Conservation (phyloP, 1,139 yeast genomes). For the Arxiozyma bovina region DNA sequence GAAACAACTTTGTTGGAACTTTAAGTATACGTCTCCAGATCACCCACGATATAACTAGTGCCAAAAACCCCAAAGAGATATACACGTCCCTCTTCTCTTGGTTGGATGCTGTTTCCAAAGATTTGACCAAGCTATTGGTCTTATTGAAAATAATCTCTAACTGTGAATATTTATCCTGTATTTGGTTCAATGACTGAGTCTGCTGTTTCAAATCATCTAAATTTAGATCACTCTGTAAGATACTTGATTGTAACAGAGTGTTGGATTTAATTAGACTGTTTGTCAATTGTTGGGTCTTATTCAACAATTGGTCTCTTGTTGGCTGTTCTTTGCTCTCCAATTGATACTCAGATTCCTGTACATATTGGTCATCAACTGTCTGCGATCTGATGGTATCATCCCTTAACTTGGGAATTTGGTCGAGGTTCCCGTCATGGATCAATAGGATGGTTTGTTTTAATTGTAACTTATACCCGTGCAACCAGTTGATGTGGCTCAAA, state of each 20-base stretch:
- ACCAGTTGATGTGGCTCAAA: slow-evolving; percentile 18
- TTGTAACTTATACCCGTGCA: slow-evolving; percentile 11
- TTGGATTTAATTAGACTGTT: slow-evolving; percentile 32
- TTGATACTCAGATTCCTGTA: neutral
- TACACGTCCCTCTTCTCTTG: slow-evolving; percentile 49
- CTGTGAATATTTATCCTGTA: slow-evolving; percentile 41
- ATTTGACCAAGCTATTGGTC: slow-evolving; percentile 43
- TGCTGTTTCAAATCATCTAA: slow-evolving; percentile 52
- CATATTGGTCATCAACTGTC: neutral
- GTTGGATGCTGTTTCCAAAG: slow-evolving; percentile 44
- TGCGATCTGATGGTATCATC: slow-evolving; percentile 12
- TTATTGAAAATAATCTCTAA: slow-evolving; percentile 41
- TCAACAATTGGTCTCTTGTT: slow-evolving; percentile 30
- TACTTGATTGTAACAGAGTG: slow-evolving; percentile 42
- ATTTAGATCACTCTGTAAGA: slow-evolving; percentile 51
- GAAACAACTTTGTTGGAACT: slow-evolving; percentile 40
- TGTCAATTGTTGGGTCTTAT: slow-evolving; percentile 32
- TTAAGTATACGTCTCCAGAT: slow-evolving; percentile 48
- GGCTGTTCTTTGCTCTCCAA: neutral
- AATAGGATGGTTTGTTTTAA: slow-evolving; percentile 6
- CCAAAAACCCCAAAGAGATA: slow-evolving; percentile 42
- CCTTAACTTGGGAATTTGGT: slow-evolving; percentile 13
- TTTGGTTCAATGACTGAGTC: slow-evolving; percentile 38
- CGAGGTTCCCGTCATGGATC: slow-evolving; percentile 4
- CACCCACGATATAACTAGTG: slow-evolving; percentile 45